Conservation (phyloP, 1,284 basidiomycete species). For the Apiotrichum porosum region DNA sequence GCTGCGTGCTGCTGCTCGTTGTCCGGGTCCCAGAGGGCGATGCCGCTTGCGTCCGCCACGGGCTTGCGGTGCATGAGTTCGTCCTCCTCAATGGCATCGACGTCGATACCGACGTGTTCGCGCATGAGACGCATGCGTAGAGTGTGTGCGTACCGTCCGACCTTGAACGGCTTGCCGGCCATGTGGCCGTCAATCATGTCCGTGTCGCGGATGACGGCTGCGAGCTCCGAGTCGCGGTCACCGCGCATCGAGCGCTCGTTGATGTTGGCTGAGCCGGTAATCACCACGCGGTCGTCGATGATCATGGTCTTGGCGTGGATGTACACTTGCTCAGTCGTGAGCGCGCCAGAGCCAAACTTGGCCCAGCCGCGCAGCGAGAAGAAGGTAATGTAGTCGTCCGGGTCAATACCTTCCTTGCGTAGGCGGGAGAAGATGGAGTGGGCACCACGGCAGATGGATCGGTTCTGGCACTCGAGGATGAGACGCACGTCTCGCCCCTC, state of each 20-base stretch:
- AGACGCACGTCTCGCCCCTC: constrained; percentile 91
- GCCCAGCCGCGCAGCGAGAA: constrained; percentile 93
- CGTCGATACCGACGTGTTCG: constrained; percentile 92
- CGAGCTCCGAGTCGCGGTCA: constrained; percentile 93
- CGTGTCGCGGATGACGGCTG: constrained; percentile 87
- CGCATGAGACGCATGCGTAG: constrained; percentile 91
- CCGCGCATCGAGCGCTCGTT: constrained; percentile 95
- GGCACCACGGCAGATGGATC: constrained; percentile 81
- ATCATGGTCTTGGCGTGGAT: constrained; percentile 85
- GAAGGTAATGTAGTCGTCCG: constrained; percentile 86
- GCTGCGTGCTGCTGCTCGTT: constrained; percentile 56
- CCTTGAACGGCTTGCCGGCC: constrained; percentile 91
- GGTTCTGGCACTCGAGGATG: constrained; percentile 89
- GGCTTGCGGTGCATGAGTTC: constrained; percentile 60
- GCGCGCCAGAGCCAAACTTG: constrained; percentile 74
- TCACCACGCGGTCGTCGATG: constrained; percentile 89
- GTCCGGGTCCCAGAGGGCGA: constrained; percentile 73
- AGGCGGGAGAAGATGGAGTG: constrained; percentile 87
- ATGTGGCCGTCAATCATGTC: constrained; percentile 92
- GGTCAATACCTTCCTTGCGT: constrained; percentile 82
- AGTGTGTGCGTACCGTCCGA: constrained; percentile 93
- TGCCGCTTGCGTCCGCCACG: constrained; percentile 54
- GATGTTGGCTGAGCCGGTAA: constrained; percentile 99
- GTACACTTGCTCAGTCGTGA: constrained; percentile 91
- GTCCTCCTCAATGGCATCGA: constrained; percentile 80